Conservation (phyloP, 306 rosid species). For the Sechiopsis laciniata region DNA sequence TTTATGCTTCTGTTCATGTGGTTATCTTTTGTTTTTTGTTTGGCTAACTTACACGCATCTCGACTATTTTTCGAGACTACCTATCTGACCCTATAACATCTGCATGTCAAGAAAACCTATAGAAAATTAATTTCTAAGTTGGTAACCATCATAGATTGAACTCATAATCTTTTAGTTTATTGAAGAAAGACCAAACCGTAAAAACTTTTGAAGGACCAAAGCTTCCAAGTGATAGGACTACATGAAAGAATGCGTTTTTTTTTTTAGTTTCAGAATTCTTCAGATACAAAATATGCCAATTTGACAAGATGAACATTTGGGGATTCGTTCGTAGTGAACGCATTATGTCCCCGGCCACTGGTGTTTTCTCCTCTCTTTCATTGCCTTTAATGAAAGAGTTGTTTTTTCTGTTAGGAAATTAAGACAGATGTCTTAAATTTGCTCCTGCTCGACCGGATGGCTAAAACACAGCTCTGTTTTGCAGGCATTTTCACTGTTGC, state of each 20-base stretch:
- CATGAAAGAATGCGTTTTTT: background rate
- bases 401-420: background rate
- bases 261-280: background rate
- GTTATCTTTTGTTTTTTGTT: background rate
- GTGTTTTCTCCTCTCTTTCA: constrained; percentile 7
- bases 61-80: too few species aligned
- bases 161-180: too few species aligned
- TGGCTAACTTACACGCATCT: too few species aligned
- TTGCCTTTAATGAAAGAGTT: background rate
- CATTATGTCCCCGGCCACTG: background rate
- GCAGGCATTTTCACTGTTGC: constrained; percentile 76
- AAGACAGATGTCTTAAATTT: background rate
- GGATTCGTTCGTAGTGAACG: background rate
- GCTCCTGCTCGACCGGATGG: background rate
- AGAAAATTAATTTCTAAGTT: too few species aligned
- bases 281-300: background rate
- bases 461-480: background rate
- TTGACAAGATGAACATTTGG: background rate
- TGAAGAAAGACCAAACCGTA: background rate
- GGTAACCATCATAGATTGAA: too few species aligned
- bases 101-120: too few species aligned
- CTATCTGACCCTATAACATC: too few species aligned
- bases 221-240: constrained; percentile 1
- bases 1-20: background rate
- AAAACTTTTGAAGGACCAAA: background rate